Conservation (phyloP, 768 basidiomycete species). For the Amanita subjunquillea region DNA sequence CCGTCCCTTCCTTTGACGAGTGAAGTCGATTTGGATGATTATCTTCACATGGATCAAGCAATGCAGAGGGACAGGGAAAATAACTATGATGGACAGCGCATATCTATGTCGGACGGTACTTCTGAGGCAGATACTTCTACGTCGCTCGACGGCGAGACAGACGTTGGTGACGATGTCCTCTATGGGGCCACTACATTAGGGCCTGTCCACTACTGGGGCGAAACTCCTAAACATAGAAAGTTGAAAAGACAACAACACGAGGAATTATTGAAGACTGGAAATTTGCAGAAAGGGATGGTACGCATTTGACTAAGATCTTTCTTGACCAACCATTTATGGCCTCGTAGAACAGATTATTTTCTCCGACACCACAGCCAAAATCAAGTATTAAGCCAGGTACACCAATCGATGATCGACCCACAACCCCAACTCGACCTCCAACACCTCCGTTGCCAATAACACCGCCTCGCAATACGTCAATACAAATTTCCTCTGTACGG, state of each 20-base stretch:
- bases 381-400: neutral
- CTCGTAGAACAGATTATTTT: conserved; percentile 10
- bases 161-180: conserved; percentile 21
- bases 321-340: conserved; percentile 1
- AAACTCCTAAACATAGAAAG: conserved; percentile 17
- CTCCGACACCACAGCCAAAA: conserved; percentile 26
- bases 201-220: conserved; percentile 35
- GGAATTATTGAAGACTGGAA: conserved; percentile 12
- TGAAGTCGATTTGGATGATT: conserved; percentile 24
- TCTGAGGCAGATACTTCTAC: conserved; percentile 5
- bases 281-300: neutral
- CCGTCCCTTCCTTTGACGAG: conserved; percentile 27
- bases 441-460: conserved; percentile 24
- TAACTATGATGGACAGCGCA: neutral
- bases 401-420: conserved; percentile 10
- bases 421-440: conserved; percentile 3
- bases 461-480: conserved; percentile 21
- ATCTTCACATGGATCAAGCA: conserved; percentile 11
- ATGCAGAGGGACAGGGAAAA: conserved; percentile 4
- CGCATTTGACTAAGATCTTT: neutral
- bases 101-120: conserved; percentile 1
- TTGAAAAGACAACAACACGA: conserved; percentile 24
- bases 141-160: conserved; percentile 7
- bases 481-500: conserved; percentile 45
- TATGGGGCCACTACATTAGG: conserved; percentile 26